A percentile compares a stretch with the other conserved stretches of the same genome.
Conservation (phyloP, 2,329 filamentous ascomycete species). For the Arthrobotrys megalospora region DNA sequence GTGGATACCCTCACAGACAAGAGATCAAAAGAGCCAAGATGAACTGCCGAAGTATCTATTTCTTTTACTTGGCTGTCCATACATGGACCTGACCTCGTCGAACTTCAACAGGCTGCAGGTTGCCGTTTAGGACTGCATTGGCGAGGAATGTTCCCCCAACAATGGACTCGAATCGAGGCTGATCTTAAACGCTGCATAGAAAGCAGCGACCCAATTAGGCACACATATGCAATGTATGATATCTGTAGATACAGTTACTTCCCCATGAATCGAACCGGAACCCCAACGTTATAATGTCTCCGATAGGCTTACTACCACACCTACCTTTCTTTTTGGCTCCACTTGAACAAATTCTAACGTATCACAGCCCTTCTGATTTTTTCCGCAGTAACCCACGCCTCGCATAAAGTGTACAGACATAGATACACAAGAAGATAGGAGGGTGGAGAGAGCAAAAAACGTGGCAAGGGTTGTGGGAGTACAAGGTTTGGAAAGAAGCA, state of each 20-base stretch:
- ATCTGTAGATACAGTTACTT: neutral
- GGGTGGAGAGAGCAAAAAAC: slow-evolving; percentile 27
- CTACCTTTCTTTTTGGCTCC: neutral
- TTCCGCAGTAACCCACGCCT: neutral
- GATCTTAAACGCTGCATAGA: slow-evolving; percentile 1
- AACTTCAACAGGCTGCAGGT: slow-evolving; percentile 9
- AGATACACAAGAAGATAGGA: neutral
- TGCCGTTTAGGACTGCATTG: slow-evolving; percentile 7
- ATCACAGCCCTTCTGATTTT: neutral
- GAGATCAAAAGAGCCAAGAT: too few species aligned
- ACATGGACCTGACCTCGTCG: slow-evolving; percentile 6
- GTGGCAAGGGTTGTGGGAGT: slow-evolving; percentile 35
- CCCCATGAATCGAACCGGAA: neutral
- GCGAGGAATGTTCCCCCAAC: slow-evolving; percentile 10
- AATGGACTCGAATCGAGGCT: slow-evolving; percentile 4
- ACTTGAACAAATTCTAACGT: neutral
- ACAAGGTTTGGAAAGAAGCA: slow-evolving; percentile 23
- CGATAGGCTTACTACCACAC: slow-evolving; percentile 1
- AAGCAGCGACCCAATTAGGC: neutral
- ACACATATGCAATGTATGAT: neutral
- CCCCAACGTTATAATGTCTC: slow-evolving; percentile 5
- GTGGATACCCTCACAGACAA: slow-evolving; percentile 4
- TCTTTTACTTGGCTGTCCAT: neutral
- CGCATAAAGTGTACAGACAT: slow-evolving; percentile 3
- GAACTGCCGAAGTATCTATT: too few species aligned